Evolutionary conservation across 805 yeast genomes (phyloP).

Genomic region (Schizosaccharomyces lindneri): DNA sequence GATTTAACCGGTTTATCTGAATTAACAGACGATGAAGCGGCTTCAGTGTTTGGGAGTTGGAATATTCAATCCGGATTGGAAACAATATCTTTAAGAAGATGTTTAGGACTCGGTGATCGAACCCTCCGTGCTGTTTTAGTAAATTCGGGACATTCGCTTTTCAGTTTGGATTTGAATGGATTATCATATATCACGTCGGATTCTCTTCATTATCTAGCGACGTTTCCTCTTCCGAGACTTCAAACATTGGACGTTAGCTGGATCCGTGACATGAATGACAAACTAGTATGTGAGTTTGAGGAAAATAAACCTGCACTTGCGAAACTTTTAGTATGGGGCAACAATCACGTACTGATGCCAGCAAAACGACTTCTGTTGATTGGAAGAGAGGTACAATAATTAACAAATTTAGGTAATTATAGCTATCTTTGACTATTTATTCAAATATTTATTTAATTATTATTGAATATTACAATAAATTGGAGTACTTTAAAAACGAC

Average conservation of each 20-base stretch:
- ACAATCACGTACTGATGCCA: background rate
- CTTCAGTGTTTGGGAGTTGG: conserved; percentile 34
- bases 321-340: conserved; percentile 2
- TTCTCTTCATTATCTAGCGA: conserved; percentile 9
- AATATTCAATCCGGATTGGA: conserved; percentile 26
- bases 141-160: conserved; percentile 42
- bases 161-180: conserved; percentile 51
- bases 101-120: conserved; percentile 36
- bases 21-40: conserved; percentile 44
- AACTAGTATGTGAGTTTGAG: conserved; percentile 1
- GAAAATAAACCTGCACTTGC: background rate
- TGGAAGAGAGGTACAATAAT: background rate
- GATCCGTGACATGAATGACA: background rate
- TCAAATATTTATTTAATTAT: background rate
- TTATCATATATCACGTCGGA: conserved; percentile 29
- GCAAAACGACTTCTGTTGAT: background rate
- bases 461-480: background rate
- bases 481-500: background rate
- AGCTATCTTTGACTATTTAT: background rate
- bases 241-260: background rate
- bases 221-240: background rate
- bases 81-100: conserved; percentile 36
- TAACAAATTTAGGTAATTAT: background rate
- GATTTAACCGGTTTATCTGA: conserved; percentile 36
- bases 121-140: conserved; percentile 33